Evolutionary conservation across 176 grass and related monocot species (phyloP), one percentile per base, ranked within the genome.

Genomic region (Phoenix dactylifera): DNA sequence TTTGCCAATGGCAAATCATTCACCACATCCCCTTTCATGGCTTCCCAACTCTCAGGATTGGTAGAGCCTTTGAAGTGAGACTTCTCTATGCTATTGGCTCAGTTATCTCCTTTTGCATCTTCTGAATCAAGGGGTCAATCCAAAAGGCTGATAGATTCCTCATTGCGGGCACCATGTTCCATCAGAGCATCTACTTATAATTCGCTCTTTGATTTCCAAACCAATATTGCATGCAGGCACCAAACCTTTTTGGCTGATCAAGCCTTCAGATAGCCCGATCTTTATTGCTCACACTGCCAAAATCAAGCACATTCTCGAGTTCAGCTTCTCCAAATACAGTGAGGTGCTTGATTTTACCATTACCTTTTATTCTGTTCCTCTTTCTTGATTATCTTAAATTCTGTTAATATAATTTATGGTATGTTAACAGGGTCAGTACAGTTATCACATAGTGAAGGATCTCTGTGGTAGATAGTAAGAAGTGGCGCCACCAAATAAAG

Each of bases 271-370:
- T 73, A 89, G 59, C 57, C 77, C 83, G 51, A 54, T 89, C 19
- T 85, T 66, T 82, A 95, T 82, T 66, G 85, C 82, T 2, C 82
- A 86, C 39, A 82, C 82, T 0, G 65, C 54, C 26, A 82, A 83
- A 44, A 69, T 95, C 3, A 82, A 95, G 55, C 66, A 89, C 71
- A 76, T 95, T 62, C 90, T 95, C 70, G 83, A 72, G 72, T 83
- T 85, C 79, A 95, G 89, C 62, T 95, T 95, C 55, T 15, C 35
- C 25, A 95, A 95, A 72, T 95, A 86, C 50, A 82, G 85, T 58
- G 86, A 95, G 76, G 78, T 74, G 16, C 54, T 26, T 58, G 22
- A 26, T 16, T 17, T 55, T 25, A 23, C 54, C 15, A 14, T 49
- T 55, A 14, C 0, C 24, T 6, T 7, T 26, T 28, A 26, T 12